Evolutionary conservation across 148 eudicot species (phyloP), one percentile per base, ranked within the genome.

Genomic region (Polygonum maritimum): DNA sequence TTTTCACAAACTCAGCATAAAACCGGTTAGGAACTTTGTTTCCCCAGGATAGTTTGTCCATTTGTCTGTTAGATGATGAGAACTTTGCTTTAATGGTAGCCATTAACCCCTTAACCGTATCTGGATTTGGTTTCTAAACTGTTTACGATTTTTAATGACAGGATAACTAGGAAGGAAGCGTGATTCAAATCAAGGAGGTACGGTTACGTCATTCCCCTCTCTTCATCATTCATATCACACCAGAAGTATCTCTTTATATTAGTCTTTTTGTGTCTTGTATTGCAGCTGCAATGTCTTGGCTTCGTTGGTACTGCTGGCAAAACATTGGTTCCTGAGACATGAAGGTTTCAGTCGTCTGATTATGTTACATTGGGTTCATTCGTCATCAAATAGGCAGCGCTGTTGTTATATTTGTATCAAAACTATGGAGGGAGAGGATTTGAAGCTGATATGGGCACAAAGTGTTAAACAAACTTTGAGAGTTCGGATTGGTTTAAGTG

Each of bases 141-240:
- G n/a, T 48, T 60, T 45, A 35, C 31, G 18, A 40, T 44, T 21
- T 57, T 51, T 33, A 49, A 76, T 74, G 51, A 52, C 87, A 92
- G 97, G 89, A 86, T 90, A 80, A 90, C 97, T 31, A 83, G 91
- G 79, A 92, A 92, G 81, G 94, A 92, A 85, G 97, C 97, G 33
- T 92, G 82, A 92, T 81, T 45, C 21, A 48, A 31, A 75, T 47
- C 72, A 67, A 41, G 38, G 49, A 31, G 73, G 26, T 62, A 47
- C 7, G 82, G 83, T 75, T 75, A 48, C 2, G 11, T 38, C 54
- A 63, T 63, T 12, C 13, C 14, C 4, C 13, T 9, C 14, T 16
- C 7, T 33, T 33, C 5, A 12, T 33, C 39, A 33, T 26, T 26
- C 31, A 26, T 26, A 26, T 26, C 1, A 26, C 31, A 26, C 31